A percentile compares a stretch with the other conserved stretches of the same genome.
phyloP scores from a whole-genome alignment of 2,329 filamentous ascomycete species.

The Myotisia sp. region DNA sequence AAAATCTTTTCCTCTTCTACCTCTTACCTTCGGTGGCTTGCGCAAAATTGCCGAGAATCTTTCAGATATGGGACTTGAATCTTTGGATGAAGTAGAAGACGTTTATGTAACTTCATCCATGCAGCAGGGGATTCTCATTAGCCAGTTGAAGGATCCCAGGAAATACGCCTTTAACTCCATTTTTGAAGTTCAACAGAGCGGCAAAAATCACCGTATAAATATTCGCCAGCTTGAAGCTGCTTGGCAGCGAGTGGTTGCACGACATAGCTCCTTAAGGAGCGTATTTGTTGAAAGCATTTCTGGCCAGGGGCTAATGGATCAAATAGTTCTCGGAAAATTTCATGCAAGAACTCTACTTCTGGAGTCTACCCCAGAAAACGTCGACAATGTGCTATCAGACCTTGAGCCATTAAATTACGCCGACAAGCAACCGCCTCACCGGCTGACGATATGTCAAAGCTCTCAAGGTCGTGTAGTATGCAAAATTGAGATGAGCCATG shows the following conservation, averaged over 20 bases:
- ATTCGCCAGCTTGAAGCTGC: conserved; percentile 18
- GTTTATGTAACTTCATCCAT: conserved; percentile 26
- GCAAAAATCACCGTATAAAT: conserved; percentile 14
- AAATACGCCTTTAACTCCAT: conserved; percentile 25
- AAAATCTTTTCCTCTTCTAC: conserved; percentile 8
- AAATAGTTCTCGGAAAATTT: conserved; percentile 22
- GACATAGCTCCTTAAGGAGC: conserved; percentile 23
- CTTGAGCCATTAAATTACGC: conserved; percentile 18
- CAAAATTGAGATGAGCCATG: conserved; percentile 27
- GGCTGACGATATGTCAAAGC: conserved; percentile 23
- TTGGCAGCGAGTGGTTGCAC: conserved; percentile 21
- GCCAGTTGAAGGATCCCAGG: conserved; percentile 23
- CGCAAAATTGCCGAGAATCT: conserved; percentile 8
- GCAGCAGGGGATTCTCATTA: conserved; percentile 26
- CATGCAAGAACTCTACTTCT: conserved; percentile 18
- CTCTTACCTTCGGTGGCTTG: conserved; percentile 7
- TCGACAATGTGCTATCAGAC: conserved; percentile 16
- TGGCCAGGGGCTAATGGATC: conserved; percentile 24
- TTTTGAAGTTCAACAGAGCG: conserved; percentile 20
- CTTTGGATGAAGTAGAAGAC: conserved; percentile 18
- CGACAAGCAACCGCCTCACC: conserved; percentile 21
- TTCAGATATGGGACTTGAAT: conserved; percentile 4
- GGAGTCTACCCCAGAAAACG: conserved; percentile 18
- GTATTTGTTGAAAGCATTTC: conserved; percentile 23
- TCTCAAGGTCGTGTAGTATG: conserved; percentile 19